A percentile compares a stretch with the other conserved stretches of the same genome.
These are phyloP conservation scores for Anisogramma anomala DNA, from an alignment of 2,329 filamentous ascomycete genomes.

Conservation along the genomic window DNA sequence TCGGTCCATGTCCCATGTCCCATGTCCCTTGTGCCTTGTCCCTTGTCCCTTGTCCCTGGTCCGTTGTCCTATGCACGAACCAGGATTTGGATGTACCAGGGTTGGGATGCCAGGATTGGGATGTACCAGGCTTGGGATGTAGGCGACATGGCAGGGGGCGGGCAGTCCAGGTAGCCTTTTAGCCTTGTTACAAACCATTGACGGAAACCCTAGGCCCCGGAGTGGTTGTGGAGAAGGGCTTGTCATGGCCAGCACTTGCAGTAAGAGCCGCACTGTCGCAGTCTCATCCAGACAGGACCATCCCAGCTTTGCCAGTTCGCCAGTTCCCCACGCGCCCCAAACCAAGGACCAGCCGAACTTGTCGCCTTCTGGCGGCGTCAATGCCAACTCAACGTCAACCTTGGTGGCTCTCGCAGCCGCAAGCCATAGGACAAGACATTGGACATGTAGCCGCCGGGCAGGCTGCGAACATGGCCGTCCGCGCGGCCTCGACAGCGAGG, in stretches of 20 bases:
- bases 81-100: constrained; percentile 21
- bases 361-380: constrained; percentile 4
- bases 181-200: constrained; percentile 30
- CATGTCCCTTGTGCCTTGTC: too few species aligned
- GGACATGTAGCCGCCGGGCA: constrained; percentile 1
- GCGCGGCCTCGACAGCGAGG: background rate
- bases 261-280: constrained; percentile 12
- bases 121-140: constrained; percentile 25
- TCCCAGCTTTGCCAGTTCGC: background rate
- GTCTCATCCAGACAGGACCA: constrained; percentile 13
- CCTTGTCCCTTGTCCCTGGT: background rate
- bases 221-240: constrained; percentile 7
- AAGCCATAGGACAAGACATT: background rate
- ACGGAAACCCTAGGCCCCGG: constrained; percentile 10
- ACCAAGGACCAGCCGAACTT: constrained; percentile 4
- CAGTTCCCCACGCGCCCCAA: background rate
- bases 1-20: background rate
- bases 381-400: constrained; percentile 3
- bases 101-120: too few species aligned
- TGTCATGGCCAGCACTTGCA: constrained; percentile 7
- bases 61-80: constrained; percentile 15
- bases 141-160: constrained; percentile 21
- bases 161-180: constrained; percentile 25
- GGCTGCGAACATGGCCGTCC: background rate
- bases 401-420: background rate